Evolutionary conservation across 2,329 filamentous ascomycete genomes (phyloP).

Genomic region (Neonectria punicea): DNA sequence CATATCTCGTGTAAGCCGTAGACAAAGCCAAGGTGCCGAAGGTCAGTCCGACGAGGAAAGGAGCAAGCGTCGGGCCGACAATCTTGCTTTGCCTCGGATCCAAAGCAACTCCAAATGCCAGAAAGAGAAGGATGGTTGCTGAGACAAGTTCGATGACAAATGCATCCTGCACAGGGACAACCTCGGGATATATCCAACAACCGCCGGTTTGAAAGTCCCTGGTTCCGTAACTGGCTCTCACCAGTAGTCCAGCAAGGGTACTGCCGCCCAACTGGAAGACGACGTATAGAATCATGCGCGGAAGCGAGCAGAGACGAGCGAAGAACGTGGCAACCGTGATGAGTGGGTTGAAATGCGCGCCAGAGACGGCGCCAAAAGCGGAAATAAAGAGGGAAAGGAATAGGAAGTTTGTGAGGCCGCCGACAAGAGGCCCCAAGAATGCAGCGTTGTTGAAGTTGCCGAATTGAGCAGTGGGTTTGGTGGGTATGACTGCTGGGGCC

Average conservation of each 20-base stretch:
- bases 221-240: conserved; percentile 44
- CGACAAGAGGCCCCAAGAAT: conserved; percentile 45
- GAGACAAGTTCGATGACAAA: conserved; percentile 61
- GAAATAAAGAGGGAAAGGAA: conserved; percentile 61
- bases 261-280: conserved; percentile 58
- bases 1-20: conserved; percentile 42
- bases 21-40: conserved; percentile 51
- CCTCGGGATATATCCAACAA: conserved; percentile 42
- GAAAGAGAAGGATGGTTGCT: conserved; percentile 58
- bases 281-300: conserved; percentile 61
- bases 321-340: conserved; percentile 66
- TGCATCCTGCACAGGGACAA: conserved; percentile 43
- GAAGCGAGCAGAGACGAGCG: conserved; percentile 59
- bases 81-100: conserved; percentile 61
- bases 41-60: conserved; percentile 59
- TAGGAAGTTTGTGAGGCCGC: conserved; percentile 45
- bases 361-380: conserved; percentile 58
- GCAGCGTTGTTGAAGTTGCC: conserved; percentile 40
- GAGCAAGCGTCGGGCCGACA: conserved; percentile 60
- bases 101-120: conserved; percentile 64
- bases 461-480: conserved; percentile 21
- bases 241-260: conserved; percentile 42
- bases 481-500: conserved; percentile 27
- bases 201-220: conserved; percentile 45
- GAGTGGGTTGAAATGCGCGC: conserved; percentile 64